phyloP scores from a whole-genome alignment of 1,139 yeast genomes.

The Yamadazyma taylorii region DNA sequence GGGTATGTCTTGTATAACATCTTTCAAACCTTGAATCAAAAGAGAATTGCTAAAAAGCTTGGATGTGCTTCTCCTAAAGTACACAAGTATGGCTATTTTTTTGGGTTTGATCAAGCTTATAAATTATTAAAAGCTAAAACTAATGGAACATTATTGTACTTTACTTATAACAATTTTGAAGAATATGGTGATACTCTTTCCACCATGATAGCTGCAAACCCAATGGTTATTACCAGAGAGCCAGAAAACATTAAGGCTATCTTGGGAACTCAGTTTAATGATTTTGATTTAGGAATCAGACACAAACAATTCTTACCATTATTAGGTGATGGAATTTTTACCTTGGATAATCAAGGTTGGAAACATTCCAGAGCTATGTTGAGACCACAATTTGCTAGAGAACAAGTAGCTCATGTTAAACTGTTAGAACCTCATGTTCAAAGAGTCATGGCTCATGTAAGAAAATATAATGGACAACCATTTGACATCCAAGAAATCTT shows the following conservation, averaged over 20 bases:
- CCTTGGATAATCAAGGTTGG: slow-evolving; percentile 57
- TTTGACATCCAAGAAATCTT: slow-evolving; percentile 40
- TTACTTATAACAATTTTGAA: slow-evolving; percentile 10
- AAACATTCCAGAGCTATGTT: slow-evolving; percentile 57
- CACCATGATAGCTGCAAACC: slow-evolving; percentile 8
- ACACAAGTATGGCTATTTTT: slow-evolving; percentile 16
- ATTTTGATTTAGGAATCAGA: slow-evolving; percentile 52
- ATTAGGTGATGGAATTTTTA: slow-evolving; percentile 58
- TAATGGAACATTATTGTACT: slow-evolving; percentile 24
- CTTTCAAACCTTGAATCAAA: neutral
- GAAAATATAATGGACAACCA: slow-evolving; percentile 20
- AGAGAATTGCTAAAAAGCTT: slow-evolving; percentile 12
- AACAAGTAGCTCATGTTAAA: slow-evolving; percentile 50
- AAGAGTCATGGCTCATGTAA: slow-evolving; percentile 33
- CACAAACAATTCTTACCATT: slow-evolving; percentile 42
- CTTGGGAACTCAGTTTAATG: slow-evolving; percentile 46
- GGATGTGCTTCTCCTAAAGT: slow-evolving; percentile 21
- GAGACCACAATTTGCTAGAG: slow-evolving; percentile 57
- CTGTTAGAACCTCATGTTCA: slow-evolving; percentile 48
- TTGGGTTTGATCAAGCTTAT: slow-evolving; percentile 25
- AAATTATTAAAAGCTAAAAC: slow-evolving; percentile 17
- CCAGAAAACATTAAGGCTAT: slow-evolving; percentile 39
- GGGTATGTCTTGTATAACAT: neutral
- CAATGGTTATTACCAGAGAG: slow-evolving; percentile 21
- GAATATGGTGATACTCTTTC: slow-evolving; percentile 6